Evolutionary conservation across 345 rosid species (phyloP).

Genomic region (Boechera retrofracta): DNA sequence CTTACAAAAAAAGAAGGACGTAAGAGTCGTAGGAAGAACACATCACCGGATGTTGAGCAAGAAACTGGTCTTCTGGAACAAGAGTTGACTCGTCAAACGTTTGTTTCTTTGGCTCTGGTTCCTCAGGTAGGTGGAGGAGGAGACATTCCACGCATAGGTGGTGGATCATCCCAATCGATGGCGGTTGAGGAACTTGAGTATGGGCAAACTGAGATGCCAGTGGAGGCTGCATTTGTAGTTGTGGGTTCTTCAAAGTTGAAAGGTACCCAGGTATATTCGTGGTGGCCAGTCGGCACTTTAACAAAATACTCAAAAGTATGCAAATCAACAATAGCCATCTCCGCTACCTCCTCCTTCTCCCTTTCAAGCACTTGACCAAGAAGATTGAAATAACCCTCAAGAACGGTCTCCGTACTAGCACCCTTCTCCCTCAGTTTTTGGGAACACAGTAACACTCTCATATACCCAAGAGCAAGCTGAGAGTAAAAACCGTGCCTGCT

Average conservation of each 20-base stretch:
- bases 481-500: not conserved
- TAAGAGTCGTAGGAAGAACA: not conserved
- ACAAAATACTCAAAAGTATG: not conserved
- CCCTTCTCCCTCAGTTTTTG: not conserved
- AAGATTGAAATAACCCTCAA: not conserved
- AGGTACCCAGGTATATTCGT: not conserved
- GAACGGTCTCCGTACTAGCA: not conserved
- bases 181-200: too few relatives aligned
- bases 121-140: slow-evolving; percentile 23
- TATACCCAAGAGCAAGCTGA: not conserved
- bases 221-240: not conserved
- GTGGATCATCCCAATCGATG: too few relatives aligned
- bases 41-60: slow-evolving; percentile 1
- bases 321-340: not conserved
- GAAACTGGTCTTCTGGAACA: slow-evolving; percentile 52
- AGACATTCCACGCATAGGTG: too few relatives aligned
- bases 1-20: not conserved
- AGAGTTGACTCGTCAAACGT: slow-evolving; percentile 67
- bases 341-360: not conserved
- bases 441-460: not conserved
- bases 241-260: not conserved
- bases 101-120: slow-evolving; percentile 33
- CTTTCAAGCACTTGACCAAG: not conserved
- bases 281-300: not conserved
- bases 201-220: not conserved